Evolutionary conservation across 2,329 filamentous ascomycete species (phyloP), one percentile per base, ranked within the genome.

Genomic region (Ophiostoma sp.): DNA sequence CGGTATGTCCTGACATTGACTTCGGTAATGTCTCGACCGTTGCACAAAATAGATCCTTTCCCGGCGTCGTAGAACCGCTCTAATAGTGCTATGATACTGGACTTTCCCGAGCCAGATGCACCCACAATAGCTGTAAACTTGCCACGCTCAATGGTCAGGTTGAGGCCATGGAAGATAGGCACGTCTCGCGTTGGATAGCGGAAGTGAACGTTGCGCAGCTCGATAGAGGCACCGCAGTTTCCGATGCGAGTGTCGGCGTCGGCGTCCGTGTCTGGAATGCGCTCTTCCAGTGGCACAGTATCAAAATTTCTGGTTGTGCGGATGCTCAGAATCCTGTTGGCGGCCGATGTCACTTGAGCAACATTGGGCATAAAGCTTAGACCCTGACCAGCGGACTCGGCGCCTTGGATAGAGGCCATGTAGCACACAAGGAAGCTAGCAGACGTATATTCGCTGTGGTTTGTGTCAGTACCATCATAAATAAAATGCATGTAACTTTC

Each of bases 71-170:
- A 94, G 78, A 94, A 93, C 17, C 87, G 84, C 78, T 90, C 87
- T 7, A 90, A 78, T 0, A 90, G 79, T 68, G 84, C 83, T 48
- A 94, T 86, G 62, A 92, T 87, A 20, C 87, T 92, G 0, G 88
- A 90, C 80, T 75, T 92, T 48, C 90, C 90, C 71, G 88, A 90
- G 0, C 89, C 89, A 0, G 87, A 89, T 0, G 89, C 84, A 1
- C 90, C 90, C 5, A 92, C 89, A 1, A 92, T 81, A 0, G 89
- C 90, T 0, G 86, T 88, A 75, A 91, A 92, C 76, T 91, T 87
- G 4, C 89, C 90, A 73, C 87, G 88, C 73, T 87, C 81, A 68
- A 92, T 86, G 6, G 83, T 86, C 71, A 93, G 80, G 75, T 84
- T 88, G 70, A 93, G 79, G 1, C 85, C 84, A 68, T 81, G 83